Base-by-base conservation (phyloP, 176 grass and related monocot genomes). In the Aegilops speltoides region DNA sequence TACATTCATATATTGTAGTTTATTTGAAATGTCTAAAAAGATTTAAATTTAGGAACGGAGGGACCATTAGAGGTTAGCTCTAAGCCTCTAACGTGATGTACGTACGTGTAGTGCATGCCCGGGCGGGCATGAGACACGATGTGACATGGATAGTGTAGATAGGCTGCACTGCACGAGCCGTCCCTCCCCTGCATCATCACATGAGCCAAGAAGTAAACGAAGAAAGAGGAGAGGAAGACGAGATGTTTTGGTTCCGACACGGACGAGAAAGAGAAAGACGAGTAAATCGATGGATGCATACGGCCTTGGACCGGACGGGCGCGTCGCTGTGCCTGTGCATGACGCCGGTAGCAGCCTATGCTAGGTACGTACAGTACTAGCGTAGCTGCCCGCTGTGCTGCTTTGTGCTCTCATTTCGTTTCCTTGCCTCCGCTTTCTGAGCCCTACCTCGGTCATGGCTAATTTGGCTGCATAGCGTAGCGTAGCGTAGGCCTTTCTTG, bases 111-210 rank as follows among this genome's bases (percentile, higher is more conserved):
- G 11, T 72, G 40, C 11, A 64, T 76, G 9, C 16, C 15, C 26
- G 31, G 9, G 7, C 32, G 61, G 37, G 10, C 38, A 48, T 29
- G 68, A 32, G 66, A 76, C 83, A 77, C 22, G 78, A 82, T 38
- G 72, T 52, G 88, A 82, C 62, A 4, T 11, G 69, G 83, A 89
- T 68, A 63, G 56, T 10, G 36, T 20, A 48, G 59, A 50, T 20
- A 71, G 59, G 34, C 76, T 43, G 45, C 33, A 20, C 48, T 43
- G n/a, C 33, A 20, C 48, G 79, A 82, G 72, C 28, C 83, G 70
- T 82, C 79, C 25, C 76, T 80, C 68, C 3, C 68, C 34, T 71
- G 23, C 4, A 15, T n/a, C 67, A 52, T 84, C 67, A 62, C 65
- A 33, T 63, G 54, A 60, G 15, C 38, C 25, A 66, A 43, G n/a